Conservation (phyloP, 257 asterid genomes). For the Solanum pinnatisectum region DNA sequence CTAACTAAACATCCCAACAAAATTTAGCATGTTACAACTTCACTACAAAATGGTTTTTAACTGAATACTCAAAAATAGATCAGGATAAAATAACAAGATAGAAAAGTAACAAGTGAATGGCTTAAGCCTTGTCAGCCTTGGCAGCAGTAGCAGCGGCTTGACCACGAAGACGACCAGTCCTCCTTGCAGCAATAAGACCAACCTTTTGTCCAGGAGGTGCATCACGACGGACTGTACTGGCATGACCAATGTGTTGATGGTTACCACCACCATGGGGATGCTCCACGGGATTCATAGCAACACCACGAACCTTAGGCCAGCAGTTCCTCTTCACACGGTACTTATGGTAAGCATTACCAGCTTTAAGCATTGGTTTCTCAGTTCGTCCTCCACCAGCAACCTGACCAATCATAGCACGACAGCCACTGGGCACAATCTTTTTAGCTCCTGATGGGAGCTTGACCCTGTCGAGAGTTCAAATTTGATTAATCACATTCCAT, state of each 20-base stretch:
- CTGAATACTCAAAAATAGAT: not conserved
- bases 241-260: constrained; percentile 58
- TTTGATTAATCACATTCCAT: not conserved
- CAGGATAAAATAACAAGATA: not conserved
- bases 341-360: constrained; percentile 24
- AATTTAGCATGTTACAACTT: not conserved
- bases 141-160: constrained; percentile 58
- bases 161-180: constrained; percentile 58
- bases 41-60: not conserved
- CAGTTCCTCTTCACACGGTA: constrained; percentile 29
- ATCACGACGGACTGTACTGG: constrained; percentile 56
- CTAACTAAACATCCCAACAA: not conserved
- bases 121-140: constrained; percentile 28
- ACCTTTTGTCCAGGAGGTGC: constrained; percentile 64
- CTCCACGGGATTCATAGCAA: constrained; percentile 57
- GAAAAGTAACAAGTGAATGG: not conserved
- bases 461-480: not conserved
- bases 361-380: constrained; percentile 5
- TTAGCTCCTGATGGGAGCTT: constrained; percentile 13
- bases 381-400: constrained; percentile 20
- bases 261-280: constrained; percentile 75
- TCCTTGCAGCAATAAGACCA: constrained; percentile 54
- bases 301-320: constrained; percentile 21
- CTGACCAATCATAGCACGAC: constrained; percentile 12
- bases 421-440: constrained; percentile 12